Percentiles rank a stretch among this genome's conserved stretches.
Evolutionary conservation across 768 basidiomycete species (phyloP).

Genomic region (Pleurotus ostreatus): DNA sequence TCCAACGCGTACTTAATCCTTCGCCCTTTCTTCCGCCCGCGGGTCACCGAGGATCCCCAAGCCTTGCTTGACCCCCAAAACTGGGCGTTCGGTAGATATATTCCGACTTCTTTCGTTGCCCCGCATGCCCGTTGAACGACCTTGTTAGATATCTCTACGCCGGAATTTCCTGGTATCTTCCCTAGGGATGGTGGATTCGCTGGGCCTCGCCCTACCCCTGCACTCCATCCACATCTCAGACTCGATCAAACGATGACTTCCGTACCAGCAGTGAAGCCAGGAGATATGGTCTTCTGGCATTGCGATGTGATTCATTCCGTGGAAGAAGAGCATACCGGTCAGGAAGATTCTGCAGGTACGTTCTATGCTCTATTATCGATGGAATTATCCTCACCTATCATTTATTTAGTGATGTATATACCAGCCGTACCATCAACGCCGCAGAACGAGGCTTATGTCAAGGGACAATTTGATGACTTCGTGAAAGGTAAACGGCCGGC

Average conservation of each 20-base stretch:
- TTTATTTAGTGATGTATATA: conserved; percentile 66
- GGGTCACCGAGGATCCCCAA: conserved; percentile 26
- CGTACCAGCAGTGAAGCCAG: conserved; percentile 58
- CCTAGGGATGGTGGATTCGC: conserved; percentile 16
- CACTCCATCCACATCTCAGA: conserved; percentile 42
- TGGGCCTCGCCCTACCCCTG: conserved; percentile 37
- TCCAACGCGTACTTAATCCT: conserved; percentile 60
- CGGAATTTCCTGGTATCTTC: conserved; percentile 40
- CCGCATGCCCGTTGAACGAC: neutral
- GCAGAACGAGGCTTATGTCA: conserved; percentile 56
- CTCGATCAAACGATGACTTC: conserved; percentile 56
- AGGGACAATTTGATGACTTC: conserved; percentile 60
- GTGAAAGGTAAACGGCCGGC: conserved; percentile 58
- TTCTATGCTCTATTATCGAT: too few relatives aligned
- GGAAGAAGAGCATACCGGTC: conserved; percentile 37
- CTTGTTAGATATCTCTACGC: conserved; percentile 29
- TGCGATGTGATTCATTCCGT: conserved; percentile 34
- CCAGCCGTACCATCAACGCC: conserved; percentile 66
- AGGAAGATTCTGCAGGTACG: conserved; percentile 36
- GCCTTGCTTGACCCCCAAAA: conserved; percentile 35
- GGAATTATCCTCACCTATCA: neutral
- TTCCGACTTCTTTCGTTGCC: neutral
- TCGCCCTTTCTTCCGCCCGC: conserved; percentile 61
- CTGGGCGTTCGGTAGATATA: conserved; percentile 34
- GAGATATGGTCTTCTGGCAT: conserved; percentile 69